These are phyloP conservation scores for Polyporus tsugae DNA, from an alignment of 1,284 basidiomycete species.

Conservation along the genomic window DNA sequence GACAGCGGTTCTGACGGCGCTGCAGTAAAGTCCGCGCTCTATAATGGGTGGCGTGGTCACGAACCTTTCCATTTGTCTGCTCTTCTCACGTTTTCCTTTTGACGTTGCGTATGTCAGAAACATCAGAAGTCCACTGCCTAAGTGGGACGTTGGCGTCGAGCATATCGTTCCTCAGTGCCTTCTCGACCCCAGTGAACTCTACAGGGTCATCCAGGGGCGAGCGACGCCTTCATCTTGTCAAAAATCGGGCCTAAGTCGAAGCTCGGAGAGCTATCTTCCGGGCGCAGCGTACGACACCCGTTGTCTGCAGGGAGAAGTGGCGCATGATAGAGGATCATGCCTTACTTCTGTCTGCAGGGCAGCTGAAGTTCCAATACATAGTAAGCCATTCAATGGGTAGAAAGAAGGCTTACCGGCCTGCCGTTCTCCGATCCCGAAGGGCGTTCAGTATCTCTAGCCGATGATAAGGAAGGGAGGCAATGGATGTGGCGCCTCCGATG, in stretches of 20 bases:
- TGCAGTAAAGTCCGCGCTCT: neutral
- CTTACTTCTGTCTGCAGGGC: neutral
- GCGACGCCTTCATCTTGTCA: neutral
- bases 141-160: neutral
- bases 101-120: slow-evolving; percentile 3
- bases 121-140: slow-evolving; percentile 3
- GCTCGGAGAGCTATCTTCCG: neutral
- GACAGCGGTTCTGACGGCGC: slow-evolving; percentile 1
- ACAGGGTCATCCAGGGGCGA: neutral
- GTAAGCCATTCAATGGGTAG: neutral
- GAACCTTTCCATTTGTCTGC: neutral
- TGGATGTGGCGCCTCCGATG: neutral
- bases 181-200: neutral
- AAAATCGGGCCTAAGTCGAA: neutral
- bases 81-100: neutral
- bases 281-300: neutral
- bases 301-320: neutral
- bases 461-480: slow-evolving; percentile 1
- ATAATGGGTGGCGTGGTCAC: neutral
- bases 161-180: neutral
- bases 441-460: slow-evolving; percentile 8
- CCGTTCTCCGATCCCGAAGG: neutral
- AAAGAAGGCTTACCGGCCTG: neutral
- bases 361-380: neutral
- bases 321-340: neutral